Base-by-base conservation (phyloP, 2,329 filamentous ascomycete genomes). In the Ophiocordyceps camponoti-floridani region DNA sequence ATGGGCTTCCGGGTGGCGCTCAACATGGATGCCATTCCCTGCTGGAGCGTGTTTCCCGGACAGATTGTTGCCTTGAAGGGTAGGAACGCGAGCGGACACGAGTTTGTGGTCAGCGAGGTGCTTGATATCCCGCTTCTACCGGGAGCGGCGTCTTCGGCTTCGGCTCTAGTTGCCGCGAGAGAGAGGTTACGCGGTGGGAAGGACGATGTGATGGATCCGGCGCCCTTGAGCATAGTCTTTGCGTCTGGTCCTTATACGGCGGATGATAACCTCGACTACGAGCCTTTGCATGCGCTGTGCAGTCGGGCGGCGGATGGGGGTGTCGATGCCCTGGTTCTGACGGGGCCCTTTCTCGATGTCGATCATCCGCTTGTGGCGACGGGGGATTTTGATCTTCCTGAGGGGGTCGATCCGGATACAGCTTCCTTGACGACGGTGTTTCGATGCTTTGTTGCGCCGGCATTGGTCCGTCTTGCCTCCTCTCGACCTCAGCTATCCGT, bases 191-290 rank as follows among this genome's bases (percentile, higher is more conserved):
- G 75, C 16, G 77, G 77, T 41, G 73, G 72, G 1, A 70, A 75
- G 0, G 77, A 79, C 49, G 71, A 70, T 23, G 62, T 61, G 45
- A 49, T 54, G 4, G 57, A 62, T 13, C 71, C 75, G 1, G 66
- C 76, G 9, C 87, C 89, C 1, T 63, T 96, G 16, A 87, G 73
- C 53, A 67, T 94, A 43, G 62, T 95, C 35, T 72, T 89, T 47
- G 85, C 82, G 2, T 76, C 86, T 0, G 91, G 91, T 0, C 91
- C 91, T 0, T 98, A 93, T 62, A 94, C 88, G 0, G 78, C 87
- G 3, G 88, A 96, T 52, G 84, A 89, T 54, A 93, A 93, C 56
- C 77, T 98, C 41, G 82, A 87, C 51, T 98, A 88, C 57, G 84
- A 93, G 54, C 83, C 89, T 8, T 67, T 98, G 2, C 79, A 87